phyloP scores from a whole-genome alignment of 208 protist genomes.

The Crithidia expoeki region DNA sequence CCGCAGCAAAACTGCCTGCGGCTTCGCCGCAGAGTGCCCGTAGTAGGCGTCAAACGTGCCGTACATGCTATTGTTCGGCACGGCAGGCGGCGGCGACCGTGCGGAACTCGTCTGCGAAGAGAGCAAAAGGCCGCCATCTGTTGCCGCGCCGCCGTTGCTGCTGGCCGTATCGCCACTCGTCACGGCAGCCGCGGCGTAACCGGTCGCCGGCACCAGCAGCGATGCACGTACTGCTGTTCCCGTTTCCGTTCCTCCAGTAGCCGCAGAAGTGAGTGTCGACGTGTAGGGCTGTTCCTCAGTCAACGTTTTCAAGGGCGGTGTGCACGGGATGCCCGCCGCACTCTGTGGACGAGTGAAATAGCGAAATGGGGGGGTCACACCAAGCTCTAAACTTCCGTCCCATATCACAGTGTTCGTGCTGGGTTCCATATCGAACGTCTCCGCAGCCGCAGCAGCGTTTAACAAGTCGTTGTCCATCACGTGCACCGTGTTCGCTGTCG shows the following conservation, averaged over 20 bases:
- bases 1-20: conserved; percentile 45
- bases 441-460: neutral
- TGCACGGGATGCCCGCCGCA: neutral
- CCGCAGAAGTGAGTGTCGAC: too few relatives aligned
- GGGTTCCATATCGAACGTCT: neutral
- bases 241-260: neutral
- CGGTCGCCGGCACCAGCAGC: conserved; percentile 10
- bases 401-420: neutral
- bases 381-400: conserved; percentile 1
- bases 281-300: too few relatives aligned
- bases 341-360: conserved; percentile 23
- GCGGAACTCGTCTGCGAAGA: neutral
- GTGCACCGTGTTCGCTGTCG: neutral
- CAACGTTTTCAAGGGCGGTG: neutral
- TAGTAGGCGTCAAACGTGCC: conserved; percentile 56
- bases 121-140: neutral
- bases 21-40: conserved; percentile 39
- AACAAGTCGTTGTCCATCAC: neutral
- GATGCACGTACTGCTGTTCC: neutral
- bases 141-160: neutral
- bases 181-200: neutral
- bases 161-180: too few relatives aligned
- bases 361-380: conserved; percentile 3
- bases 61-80: conserved; percentile 58
- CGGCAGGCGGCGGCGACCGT: conserved; percentile 10